Evolutionary conservation across 2,329 filamentous ascomycete genomes (phyloP), one percentile per base, ranked within the genome.

Genomic region (Ramularia endophylla): DNA sequence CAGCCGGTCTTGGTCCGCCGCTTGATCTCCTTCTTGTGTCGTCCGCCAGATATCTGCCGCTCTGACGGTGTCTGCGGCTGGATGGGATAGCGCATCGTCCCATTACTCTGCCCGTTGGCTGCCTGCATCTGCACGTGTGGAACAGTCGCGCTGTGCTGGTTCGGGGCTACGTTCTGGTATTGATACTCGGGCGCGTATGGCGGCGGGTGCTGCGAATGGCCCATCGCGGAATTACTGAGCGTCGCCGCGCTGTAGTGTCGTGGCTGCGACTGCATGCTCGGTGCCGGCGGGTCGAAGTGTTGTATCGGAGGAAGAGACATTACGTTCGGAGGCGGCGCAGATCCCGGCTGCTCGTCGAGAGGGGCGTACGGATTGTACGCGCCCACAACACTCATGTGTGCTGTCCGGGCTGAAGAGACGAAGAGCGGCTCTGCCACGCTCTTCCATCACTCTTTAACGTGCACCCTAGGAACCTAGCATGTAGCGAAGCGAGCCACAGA

Each of bases 21-120:
- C 68, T 86, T 86, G 62, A 86, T 84, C 65, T 87, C 81, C 66
- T 84, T 81, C 64, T 78, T 79, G 61, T 83, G 78, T 55, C 80
- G 71, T 35, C 75, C 77, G 45, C 78, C 75, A 16, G 75, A 76
- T 62, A 81, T 71, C 15, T 48, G 46, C 52, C 74, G 69, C 65
- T 71, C 66, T 28, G 57, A 36, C 35, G 53, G 53, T 27, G 53
- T 52, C 63, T 69, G 62, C 60, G 77, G 66, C 48, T 77, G 73
- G 30, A 80, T 62, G 44, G 74, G 70, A 58, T 76, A 79, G 57
- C 75, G 72, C 66, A 76, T 71, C 41, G 64, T 43, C 6, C 40
- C 32, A 38, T 46, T 50, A 42, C 48, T 54, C 34, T 52, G 46
- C 15, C 50, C 53, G 35, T 52, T 53, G 17, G 40, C 4, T 47